A percentile compares a stretch with the other conserved stretches of the same genome.
Evolutionary conservation across 176 grass and related monocot genomes (phyloP).

Genomic region (Calamus simplicifolius): DNA sequence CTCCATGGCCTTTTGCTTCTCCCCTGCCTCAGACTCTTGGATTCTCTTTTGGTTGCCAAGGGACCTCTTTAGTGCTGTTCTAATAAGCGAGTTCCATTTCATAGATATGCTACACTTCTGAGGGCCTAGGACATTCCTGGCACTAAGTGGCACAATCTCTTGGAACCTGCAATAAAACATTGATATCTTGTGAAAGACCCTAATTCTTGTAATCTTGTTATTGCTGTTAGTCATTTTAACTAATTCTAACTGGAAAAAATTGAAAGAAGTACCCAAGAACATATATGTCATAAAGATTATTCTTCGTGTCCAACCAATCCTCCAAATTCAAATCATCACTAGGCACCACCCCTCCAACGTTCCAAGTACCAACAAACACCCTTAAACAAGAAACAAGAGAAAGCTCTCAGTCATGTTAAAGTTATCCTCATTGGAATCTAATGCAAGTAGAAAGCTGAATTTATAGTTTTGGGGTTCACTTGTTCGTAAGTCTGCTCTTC

Average conservation of each 20-base stretch:
- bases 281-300: slow-evolving; percentile 72
- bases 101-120: slow-evolving; percentile 42
- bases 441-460: too few species aligned
- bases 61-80: slow-evolving; percentile 51
- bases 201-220: too few species aligned
- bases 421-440: too few species aligned
- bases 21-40: background rate
- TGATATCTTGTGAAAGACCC: background rate
- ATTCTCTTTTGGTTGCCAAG: background rate
- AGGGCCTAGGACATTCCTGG: slow-evolving; percentile 85
- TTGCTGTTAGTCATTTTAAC: too few species aligned
- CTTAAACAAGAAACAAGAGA: slow-evolving; percentile 16
- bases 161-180: slow-evolving; percentile 60
- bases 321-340: slow-evolving; percentile 68
- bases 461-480: slow-evolving; percentile 31
- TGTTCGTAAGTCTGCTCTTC: slow-evolving; percentile 52
- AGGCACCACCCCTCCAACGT: slow-evolving; percentile 62
- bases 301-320: slow-evolving; percentile 62
- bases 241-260: too few species aligned
- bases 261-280: slow-evolving; percentile 60
- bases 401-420: too few species aligned
- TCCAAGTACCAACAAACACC: slow-evolving; percentile 87
- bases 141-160: slow-evolving; percentile 81
- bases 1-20: slow-evolving; percentile 24
- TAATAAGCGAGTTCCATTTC: slow-evolving; percentile 77